Base-by-base conservation (phyloP, 768 basidiomycete genomes). In the Tulasnella sp. region DNA sequence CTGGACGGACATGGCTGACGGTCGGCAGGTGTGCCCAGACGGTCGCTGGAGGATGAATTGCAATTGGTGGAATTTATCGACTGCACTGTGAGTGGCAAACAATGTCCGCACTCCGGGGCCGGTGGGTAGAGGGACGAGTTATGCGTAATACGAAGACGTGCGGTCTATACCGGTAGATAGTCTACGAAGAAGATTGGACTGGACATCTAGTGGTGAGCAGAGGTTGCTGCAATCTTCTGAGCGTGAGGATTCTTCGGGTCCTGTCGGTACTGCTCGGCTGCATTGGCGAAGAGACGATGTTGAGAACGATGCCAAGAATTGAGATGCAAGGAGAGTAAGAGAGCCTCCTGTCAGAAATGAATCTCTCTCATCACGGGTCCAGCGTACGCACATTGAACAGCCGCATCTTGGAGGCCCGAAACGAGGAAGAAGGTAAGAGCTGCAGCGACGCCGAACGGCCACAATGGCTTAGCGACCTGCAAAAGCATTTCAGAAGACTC, bases 231-330 rank as follows among this genome's bases (percentile, higher is more conserved):
- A 72, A 92, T 86, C 77, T 89, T 85, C 29, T 87, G 87, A 11
- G 89, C 89, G 80, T 92, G 91, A 41, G 91, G 92, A 84, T 94
- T 94, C 78, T 87, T 87, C 39, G 91, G 86, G 79, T 93, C 90
- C 76, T 87, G 88, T 75, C 87, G 86, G 79, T 85, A 92, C 77
- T 83, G 80, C 75, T 85, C 85, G 73, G 90, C 91, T 91, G 73
- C 32, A 72, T 6, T n/a, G 36, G 26, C 3, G 7, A 26, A 64
- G 71, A 68, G 17, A 52, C 47, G 19, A 29, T 26, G 26, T 26
- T 11, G 52, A 12, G 22, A 12, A 29, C 22, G 40, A 7, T 16
- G 16, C 8, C 16, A 7, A 1, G 52, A 6, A 8, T 5, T 59
- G 8, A 22, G 14, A 26, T 5, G 22, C 29, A 66, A 70, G 42